Conservation (phyloP, 1,139 yeast genomes). For the Protomyces inouyei region DNA sequence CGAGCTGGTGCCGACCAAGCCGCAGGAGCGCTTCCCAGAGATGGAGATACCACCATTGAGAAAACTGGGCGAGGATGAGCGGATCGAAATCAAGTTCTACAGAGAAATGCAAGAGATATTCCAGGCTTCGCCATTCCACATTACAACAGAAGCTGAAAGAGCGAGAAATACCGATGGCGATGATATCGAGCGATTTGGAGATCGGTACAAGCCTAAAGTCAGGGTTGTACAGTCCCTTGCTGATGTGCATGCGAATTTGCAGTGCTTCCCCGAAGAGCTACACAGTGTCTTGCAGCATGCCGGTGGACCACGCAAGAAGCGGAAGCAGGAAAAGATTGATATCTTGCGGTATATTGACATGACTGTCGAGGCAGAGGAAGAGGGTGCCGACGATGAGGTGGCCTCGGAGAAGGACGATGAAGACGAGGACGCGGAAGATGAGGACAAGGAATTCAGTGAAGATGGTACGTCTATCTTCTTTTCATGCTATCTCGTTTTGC, state of each 20-base stretch:
- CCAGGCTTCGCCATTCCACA: constrained; percentile 10
- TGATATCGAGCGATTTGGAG: constrained; percentile 20
- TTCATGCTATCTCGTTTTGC: neutral
- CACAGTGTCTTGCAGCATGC: constrained; percentile 9
- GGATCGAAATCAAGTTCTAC: constrained; percentile 13
- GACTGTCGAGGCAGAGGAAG: constrained; percentile 14
- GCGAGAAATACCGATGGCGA: constrained; percentile 8
- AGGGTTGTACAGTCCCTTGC: constrained; percentile 9
- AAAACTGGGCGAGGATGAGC: constrained; percentile 10
- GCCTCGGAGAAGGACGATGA: constrained; percentile 15
- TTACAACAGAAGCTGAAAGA: constrained; percentile 4
- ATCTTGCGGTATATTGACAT: constrained; percentile 11
- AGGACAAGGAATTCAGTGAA: constrained; percentile 23
- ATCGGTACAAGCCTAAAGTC: constrained; percentile 14
- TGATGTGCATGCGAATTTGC: constrained; percentile 10
- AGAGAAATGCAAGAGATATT: constrained; percentile 14
- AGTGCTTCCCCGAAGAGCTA: constrained; percentile 20
- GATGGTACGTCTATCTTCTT: neutral
- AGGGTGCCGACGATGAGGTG: constrained; percentile 12
- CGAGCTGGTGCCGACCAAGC: constrained; percentile 11
- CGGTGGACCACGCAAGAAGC: constrained; percentile 13
- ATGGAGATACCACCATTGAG: constrained; percentile 5
- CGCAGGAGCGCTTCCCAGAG: constrained; percentile 18
- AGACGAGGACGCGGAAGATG: constrained; percentile 4
- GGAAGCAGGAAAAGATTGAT: constrained; percentile 21